Evolutionary conservation across 441 rosid species (phyloP), one percentile per base, ranked within the genome.

Genomic region (Theobroma grandiflorum): DNA sequence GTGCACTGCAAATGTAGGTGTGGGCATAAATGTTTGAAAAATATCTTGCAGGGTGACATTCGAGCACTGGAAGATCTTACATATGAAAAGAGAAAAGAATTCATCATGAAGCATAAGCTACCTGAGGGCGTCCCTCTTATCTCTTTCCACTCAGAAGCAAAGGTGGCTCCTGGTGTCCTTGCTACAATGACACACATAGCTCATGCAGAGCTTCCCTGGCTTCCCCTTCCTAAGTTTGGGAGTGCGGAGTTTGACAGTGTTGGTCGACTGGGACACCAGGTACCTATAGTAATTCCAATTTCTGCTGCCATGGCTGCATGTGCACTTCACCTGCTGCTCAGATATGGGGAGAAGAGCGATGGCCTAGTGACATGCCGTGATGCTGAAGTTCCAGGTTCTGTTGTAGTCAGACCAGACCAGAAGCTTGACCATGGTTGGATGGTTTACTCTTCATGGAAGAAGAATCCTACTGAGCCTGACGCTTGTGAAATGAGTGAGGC

Each of bases 261-360:
- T 10, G 61, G 78, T 42, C 84, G 78, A 76, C 82, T 75, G 43
- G 87, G 91, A 79, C 82, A 82, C 52, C 88, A 85, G 65, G 89
- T 92, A 20, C 94, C 92, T 0, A 88, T 93, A 20, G 88, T 82
- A 77, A 83, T 93, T 68, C 95, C 95, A 4, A 42, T 85, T 45
- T 90, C 94, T 8, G 94, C 92, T 40, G 94, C 88, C 47, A 87
- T 91, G 93, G 93, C 93, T 16, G 74, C 88, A 33, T 84, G 84
- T 11, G 94, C 96, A 35, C 89, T 92, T 43, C 96, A 91, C 84
- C 79, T 92, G 81, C 90, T 85, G 84, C 86, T 92, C 40, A 77
- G 94, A 82, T 92, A 90, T 52, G 91, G 94, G 8, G 92, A 92
- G 87, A 90, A 89, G 86, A 92, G 96, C 31, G 89, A 91, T 8